These are phyloP conservation scores for Pestalotiopsis sp. DNA, from an alignment of 2,329 filamentous ascomycete species.

Conservation along the genomic window DNA sequence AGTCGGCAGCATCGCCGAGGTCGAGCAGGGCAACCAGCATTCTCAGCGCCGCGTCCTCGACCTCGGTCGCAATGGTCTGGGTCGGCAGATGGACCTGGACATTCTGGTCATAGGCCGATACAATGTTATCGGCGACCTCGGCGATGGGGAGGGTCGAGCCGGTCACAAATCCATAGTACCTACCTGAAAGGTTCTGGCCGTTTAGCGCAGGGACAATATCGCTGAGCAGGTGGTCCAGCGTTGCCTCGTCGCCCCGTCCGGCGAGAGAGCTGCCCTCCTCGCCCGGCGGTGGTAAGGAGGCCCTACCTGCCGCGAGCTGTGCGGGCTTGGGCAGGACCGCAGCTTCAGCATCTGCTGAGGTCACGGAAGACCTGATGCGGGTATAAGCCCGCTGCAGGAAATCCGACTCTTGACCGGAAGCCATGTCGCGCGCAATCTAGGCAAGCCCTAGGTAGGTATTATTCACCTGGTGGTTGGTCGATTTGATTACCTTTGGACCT, in stretches of 20 bases:
- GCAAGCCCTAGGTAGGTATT: no score
- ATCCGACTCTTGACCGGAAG: neutral
- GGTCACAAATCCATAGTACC: constrained; percentile 89
- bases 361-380: constrained; percentile 24
- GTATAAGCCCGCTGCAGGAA: constrained; percentile 19
- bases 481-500: neutral
- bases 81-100: constrained; percentile 78
- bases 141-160: constrained; percentile 81
- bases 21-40: constrained; percentile 71
- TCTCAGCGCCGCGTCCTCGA: constrained; percentile 73
- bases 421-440: no score
- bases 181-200: constrained; percentile 62
- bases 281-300: constrained; percentile 39
- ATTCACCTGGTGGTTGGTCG: no score
- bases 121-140: constrained; percentile 81
- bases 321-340: constrained; percentile 41
- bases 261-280: constrained; percentile 33
- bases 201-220: constrained; percentile 65
- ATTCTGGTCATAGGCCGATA: constrained; percentile 81
- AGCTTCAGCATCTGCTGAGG: constrained; percentile 19
- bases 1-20: constrained; percentile 60
- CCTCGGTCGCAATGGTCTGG: constrained; percentile 74
- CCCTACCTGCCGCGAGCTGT: constrained; percentile 38
- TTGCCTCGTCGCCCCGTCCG: constrained; percentile 30
- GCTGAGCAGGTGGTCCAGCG: constrained; percentile 45